Conservation (phyloP, 306 rosid genomes). For the Arachis hypogaea region DNA sequence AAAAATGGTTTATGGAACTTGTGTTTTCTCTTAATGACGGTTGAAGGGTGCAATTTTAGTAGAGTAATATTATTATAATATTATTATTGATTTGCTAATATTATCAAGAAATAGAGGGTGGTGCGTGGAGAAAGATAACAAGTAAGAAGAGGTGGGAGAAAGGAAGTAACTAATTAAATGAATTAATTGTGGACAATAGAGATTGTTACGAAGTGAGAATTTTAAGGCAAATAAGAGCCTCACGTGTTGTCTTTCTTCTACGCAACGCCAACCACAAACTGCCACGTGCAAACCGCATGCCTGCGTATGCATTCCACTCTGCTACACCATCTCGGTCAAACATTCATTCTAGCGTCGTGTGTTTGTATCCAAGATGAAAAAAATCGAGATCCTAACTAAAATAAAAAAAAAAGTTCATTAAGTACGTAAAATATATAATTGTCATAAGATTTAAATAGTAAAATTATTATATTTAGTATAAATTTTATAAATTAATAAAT, state of each 20-base stretch:
- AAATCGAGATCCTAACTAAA: no score
- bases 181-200: conserved; percentile 38
- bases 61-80: not conserved
- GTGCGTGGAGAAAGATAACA: conserved; percentile 33
- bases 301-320: not conserved
- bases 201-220: not conserved
- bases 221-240: conserved; percentile 34
- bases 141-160: not conserved
- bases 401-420: no score
- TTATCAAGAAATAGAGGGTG: not conserved
- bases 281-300: conserved; percentile 14
- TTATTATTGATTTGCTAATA: not conserved
- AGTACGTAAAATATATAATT: no score
- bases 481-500: no score
- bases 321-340: not conserved
- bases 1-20: not conserved
- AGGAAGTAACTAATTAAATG: not conserved
- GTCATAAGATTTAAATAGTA: no score
- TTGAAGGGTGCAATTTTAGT: not conserved
- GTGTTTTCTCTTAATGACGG: not conserved
- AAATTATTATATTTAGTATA: no score
- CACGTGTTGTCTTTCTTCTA: conserved; percentile 22
- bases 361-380: no score
- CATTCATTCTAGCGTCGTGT: not conserved
- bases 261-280: conserved; percentile 35